A percentile compares a stretch with the other conserved stretches of the same genome.
These are phyloP conservation scores for Globisporangium sylvaticum DNA, from an alignment of 352 stramenopile species.

Conservation along the genomic window DNA sequence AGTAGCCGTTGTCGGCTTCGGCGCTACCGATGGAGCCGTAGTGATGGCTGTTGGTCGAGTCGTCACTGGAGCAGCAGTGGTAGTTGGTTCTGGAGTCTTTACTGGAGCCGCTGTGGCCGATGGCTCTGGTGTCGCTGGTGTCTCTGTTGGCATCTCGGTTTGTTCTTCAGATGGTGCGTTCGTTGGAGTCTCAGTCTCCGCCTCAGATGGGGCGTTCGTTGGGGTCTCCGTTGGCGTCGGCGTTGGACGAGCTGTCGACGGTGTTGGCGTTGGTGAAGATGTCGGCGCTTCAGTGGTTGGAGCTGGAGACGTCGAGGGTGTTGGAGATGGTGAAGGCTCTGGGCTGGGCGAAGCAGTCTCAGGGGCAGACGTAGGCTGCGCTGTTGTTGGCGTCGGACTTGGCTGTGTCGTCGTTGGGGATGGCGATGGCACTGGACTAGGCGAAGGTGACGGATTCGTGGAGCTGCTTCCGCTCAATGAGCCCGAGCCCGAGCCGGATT, in stretches of 20 bases:
- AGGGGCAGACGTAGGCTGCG: neutral
- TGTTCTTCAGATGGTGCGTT: constrained; percentile 5
- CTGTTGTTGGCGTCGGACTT: neutral
- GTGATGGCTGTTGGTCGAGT: neutral
- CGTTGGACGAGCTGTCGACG: neutral
- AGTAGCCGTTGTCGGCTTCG: neutral
- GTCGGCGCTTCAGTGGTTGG: neutral
- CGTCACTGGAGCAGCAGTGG: neutral
- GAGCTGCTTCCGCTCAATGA: constrained; percentile 3
- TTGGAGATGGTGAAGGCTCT: neutral
- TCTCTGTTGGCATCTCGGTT: neutral
- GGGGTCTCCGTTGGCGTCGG: constrained; percentile 2
- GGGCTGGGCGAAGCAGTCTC: neutral
- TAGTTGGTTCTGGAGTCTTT: neutral
- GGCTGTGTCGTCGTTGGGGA: neutral
- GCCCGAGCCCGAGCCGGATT: neutral
- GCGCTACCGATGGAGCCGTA: neutral
- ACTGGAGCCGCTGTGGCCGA: neutral
- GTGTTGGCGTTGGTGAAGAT: neutral
- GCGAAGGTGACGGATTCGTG: constrained; percentile 20
- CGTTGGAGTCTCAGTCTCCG: neutral
- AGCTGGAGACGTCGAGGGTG: neutral
- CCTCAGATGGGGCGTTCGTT: constrained; percentile 9
- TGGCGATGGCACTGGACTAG: constrained; percentile 2
- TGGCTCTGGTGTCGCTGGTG: neutral